phyloP scores from a whole-genome alignment of 768 basidiomycete species.

The Pulveroboletus sp. region DNA sequence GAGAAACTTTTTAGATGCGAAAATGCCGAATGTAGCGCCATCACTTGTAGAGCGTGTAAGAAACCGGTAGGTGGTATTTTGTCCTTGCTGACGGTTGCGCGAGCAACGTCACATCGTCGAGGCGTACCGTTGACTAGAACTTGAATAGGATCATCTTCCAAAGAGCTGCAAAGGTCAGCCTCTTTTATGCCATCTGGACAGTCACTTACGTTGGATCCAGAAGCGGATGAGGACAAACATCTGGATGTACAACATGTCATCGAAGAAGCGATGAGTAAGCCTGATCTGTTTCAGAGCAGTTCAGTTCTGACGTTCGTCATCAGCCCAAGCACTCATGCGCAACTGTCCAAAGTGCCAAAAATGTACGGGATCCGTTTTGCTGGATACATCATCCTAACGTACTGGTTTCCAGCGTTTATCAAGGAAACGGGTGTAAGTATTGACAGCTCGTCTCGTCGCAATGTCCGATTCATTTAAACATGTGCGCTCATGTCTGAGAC shows the following conservation, averaged over 20 bases:
- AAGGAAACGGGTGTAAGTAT: conserved; percentile 71
- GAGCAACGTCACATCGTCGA: neutral
- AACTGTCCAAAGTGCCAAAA: conserved; percentile 86
- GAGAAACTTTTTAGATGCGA: conserved; percentile 61
- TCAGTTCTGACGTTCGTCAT: conserved; percentile 2
- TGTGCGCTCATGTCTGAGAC: conserved; percentile 1
- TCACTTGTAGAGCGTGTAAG: conserved; percentile 81
- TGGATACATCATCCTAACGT: neutral
- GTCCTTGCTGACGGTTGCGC: neutral
- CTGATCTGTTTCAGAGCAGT: conserved; percentile 15
- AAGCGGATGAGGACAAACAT: conserved; percentile 71
- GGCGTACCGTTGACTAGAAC: conserved; percentile 2
- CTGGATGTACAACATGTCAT: conserved; percentile 74
- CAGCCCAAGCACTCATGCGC: conserved; percentile 80
- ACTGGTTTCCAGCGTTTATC: conserved; percentile 58
- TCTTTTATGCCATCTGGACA: neutral
- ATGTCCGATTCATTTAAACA: neutral
- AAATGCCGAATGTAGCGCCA: conserved; percentile 64
- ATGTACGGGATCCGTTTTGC: conserved; percentile 40
- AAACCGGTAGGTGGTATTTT: conserved; percentile 48
- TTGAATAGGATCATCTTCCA: conserved; percentile 69
- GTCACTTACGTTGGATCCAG: conserved; percentile 34
- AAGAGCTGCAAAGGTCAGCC: conserved; percentile 70
- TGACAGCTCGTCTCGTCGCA: neutral
- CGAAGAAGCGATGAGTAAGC: conserved; percentile 90